A percentile compares a stretch with the other conserved stretches of the same genome.
These are phyloP conservation scores for Spergularia marina DNA, from an alignment of 148 eudicot species.

Conservation along the genomic window DNA sequence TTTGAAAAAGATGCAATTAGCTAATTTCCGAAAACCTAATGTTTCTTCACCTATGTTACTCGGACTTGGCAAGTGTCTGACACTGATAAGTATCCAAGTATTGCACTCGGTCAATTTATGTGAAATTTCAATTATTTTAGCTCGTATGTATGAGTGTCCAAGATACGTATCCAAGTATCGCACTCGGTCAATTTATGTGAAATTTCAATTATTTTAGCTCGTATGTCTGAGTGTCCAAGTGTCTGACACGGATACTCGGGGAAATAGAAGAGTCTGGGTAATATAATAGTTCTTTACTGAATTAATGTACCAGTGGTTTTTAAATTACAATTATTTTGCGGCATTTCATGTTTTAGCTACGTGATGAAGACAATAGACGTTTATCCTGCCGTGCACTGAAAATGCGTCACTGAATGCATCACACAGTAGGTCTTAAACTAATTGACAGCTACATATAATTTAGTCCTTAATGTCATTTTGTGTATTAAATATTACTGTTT, in stretches of 20 bases:
- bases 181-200: too few species aligned
- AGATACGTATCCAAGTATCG: too few species aligned
- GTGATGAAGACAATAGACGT: neutral
- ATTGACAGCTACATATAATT: neutral
- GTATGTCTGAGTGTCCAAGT: too few species aligned
- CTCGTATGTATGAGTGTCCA: too few species aligned
- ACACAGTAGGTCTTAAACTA: neutral
- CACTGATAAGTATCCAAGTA: too few species aligned
- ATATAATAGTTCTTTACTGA: too few species aligned
- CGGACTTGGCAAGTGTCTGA: too few species aligned
- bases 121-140: too few species aligned
- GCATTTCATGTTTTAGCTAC: neutral
- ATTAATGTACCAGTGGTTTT: neutral
- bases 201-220: too few species aligned
- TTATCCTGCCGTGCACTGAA: neutral
- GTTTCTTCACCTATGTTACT: neutral
- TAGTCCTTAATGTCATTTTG: neutral
- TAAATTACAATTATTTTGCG: neutral
- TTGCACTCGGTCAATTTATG: too few species aligned
- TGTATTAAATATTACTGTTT: neutral
- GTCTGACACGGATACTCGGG: too few species aligned
- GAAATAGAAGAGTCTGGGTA: too few species aligned
- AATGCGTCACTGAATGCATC: slow-evolving; percentile 1
- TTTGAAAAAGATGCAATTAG: neutral
- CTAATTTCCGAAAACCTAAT: neutral